Base-by-base conservation (phyloP, 169 alveolate genomes). In the Cryptosporidium bovis region DNA sequence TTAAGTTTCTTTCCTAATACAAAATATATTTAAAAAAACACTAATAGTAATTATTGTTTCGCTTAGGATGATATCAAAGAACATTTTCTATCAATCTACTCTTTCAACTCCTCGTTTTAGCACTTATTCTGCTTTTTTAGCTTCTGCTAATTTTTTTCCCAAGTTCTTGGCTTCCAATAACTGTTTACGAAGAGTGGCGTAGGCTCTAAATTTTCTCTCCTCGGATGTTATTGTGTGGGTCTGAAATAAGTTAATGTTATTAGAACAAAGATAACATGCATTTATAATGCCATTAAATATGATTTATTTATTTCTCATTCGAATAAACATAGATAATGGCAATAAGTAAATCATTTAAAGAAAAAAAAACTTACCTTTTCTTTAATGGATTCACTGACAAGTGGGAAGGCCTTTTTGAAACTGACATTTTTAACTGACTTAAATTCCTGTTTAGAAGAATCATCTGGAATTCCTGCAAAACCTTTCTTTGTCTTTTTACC, bases 401-500 rank as follows among this genome's bases (percentile, higher is more conserved):
- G 13, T 0, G 84, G 84, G 68, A 71, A 71, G 13, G 68, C 84
- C 68, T 71, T 56, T 71, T 71, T 56, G n/a, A 33, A 55, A 46
- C 56, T 55, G 7, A 71, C 84, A 36, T 29, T 71, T 67, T 71
- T 71, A 34, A 71, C 53, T 4, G 66, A 44, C 51, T 89, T 85
- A 65, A 92, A 68, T 64, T 87, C 92, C 66, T 95, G 96, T 50
- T 94, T 89, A 48, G 93, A 91, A 1, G 96, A 94, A 62, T 95
- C 98, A 71, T 94, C 93, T 51, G 98, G 97, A 82, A 96, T 97
- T 15, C 97, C 97, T 82, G 96, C 97, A 85, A 93, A 93, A 62
- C 99, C 99, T 95, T 98, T 99, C 97, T 96, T 97, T 83, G 97
- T 95, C 95, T 97, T 97, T 67, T 93, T 94, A 56, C 96, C 96